These are phyloP conservation scores for Cyclocybe cylindracea DNA, from an alignment of 768 basidiomycete species.

Conservation along the genomic window DNA sequence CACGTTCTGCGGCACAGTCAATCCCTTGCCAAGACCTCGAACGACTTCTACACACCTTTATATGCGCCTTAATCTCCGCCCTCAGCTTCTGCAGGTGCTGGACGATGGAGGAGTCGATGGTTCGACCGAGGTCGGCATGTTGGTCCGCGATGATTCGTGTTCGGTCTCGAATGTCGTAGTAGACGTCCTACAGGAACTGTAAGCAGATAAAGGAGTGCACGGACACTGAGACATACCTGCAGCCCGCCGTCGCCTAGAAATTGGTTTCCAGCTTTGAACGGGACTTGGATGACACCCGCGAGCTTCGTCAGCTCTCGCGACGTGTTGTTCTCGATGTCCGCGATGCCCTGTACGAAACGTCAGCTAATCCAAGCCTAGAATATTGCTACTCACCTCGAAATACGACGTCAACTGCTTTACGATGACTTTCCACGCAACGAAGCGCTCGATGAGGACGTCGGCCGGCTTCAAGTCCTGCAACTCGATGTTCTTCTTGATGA, in stretches of 20 bases:
- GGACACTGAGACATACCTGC: constrained; percentile 49
- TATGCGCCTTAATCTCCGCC: constrained; percentile 95
- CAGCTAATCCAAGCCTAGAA: neutral
- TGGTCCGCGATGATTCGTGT: constrained; percentile 93
- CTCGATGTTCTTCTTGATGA: constrained; percentile 94
- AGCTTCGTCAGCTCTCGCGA: constrained; percentile 93
- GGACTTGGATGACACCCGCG: constrained; percentile 94
- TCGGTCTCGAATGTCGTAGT: constrained; percentile 91
- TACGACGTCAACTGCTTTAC: constrained; percentile 95
- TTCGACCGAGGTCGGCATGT: constrained; percentile 93
- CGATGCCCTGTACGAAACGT: constrained; percentile 39
- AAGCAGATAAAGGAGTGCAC: neutral
- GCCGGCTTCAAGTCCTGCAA: constrained; percentile 89
- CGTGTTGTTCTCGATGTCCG: constrained; percentile 93
- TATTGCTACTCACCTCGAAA: constrained; percentile 57
- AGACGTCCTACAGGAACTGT: constrained; percentile 66
- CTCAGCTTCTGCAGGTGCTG: constrained; percentile 97
- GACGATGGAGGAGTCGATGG: constrained; percentile 95
- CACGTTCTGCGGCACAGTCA: constrained; percentile 58
- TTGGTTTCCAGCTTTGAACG: constrained; percentile 93
- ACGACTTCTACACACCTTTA: constrained; percentile 59
- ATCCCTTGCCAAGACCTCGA: neutral
- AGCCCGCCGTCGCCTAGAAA: constrained; percentile 98
- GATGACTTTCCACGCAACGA: constrained; percentile 93
- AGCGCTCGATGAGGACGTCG: constrained; percentile 95